Conservation (phyloP, 352 stramenopile genomes). For the Pythium rishiriense region DNA sequence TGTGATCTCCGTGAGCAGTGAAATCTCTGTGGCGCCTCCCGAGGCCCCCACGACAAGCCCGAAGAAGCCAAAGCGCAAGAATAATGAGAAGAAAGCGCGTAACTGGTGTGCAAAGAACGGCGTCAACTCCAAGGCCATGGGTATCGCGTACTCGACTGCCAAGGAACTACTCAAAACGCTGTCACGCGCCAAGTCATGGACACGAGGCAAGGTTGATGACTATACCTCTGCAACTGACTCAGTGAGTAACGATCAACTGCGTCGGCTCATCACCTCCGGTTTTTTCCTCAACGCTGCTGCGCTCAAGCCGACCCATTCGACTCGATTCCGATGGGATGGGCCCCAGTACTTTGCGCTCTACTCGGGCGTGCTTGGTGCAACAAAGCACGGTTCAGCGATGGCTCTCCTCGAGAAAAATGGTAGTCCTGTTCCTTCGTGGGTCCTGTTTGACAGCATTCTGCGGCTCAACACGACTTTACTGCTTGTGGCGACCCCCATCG, state of each 20-base stretch:
- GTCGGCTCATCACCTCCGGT: slow-evolving; percentile 15
- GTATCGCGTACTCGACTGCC: slow-evolving; percentile 16
- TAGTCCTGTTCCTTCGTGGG: slow-evolving; percentile 5
- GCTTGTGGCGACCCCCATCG: slow-evolving; percentile 19
- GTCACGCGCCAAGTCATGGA: slow-evolving; percentile 20
- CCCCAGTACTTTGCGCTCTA: slow-evolving; percentile 28
- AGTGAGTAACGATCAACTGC: slow-evolving; percentile 15
- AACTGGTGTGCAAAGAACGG: slow-evolving; percentile 25
- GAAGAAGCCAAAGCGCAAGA: slow-evolving; percentile 16
- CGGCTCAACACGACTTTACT: slow-evolving; percentile 19
- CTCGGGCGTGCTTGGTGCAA: slow-evolving; percentile 18
- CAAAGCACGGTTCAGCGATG: slow-evolving; percentile 15
- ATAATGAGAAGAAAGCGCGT: slow-evolving; percentile 20
- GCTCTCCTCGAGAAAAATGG: slow-evolving; percentile 10
- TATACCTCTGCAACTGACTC: neutral
- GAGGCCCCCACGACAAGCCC: neutral
- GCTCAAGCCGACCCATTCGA: slow-evolving; percentile 14
- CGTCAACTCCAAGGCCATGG: slow-evolving; percentile 31
- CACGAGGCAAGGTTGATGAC: neutral
- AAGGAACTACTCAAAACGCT: slow-evolving; percentile 24
- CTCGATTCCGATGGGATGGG: neutral
- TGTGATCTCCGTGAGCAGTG: slow-evolving; percentile 5
- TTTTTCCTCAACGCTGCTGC: slow-evolving; percentile 32
- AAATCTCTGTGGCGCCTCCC: neutral
- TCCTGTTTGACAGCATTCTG: slow-evolving; percentile 31